These are phyloP conservation scores for Calonectria naviculata DNA, from an alignment of 2,329 filamentous ascomycete genomes.

Conservation along the genomic window DNA sequence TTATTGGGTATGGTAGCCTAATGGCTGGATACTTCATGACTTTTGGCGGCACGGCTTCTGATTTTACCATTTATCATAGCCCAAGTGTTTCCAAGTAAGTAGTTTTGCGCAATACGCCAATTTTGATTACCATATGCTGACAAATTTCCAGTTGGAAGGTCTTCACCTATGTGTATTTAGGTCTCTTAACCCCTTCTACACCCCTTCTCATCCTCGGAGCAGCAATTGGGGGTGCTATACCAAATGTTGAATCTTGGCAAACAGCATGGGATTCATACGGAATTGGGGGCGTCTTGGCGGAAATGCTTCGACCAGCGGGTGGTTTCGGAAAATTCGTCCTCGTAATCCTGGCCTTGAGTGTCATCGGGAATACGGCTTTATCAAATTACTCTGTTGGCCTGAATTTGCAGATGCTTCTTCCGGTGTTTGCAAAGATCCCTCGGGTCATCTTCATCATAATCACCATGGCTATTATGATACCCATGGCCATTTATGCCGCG, in stretches of 20 bases:
- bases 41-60: conserved; percentile 66
- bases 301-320: conserved; percentile 45
- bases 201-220: conserved; percentile 52
- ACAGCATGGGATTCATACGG: conserved; percentile 42
- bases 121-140: conserved; percentile 44
- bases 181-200: conserved; percentile 53
- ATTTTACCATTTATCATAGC: conserved; percentile 66
- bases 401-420: conserved; percentile 55
- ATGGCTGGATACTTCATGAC: conserved; percentile 66
- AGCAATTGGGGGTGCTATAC: conserved; percentile 50
- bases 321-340: conserved; percentile 51
- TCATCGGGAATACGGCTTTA: conserved; percentile 52
- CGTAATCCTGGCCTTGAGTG: conserved; percentile 44
- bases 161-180: conserved; percentile 56
- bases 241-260: conserved; percentile 44
- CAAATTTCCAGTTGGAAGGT: conserved; percentile 37
- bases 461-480: conserved; percentile 54
- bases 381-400: conserved; percentile 53
- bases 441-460: conserved; percentile 54
- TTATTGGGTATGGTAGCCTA: conserved; percentile 58
- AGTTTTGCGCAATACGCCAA: not conserved
- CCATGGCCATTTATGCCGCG: conserved; percentile 54
- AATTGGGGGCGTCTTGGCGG: conserved; percentile 45
- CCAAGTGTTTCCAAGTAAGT: conserved; percentile 35
- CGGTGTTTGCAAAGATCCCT: conserved; percentile 52